phyloP scores from a whole-genome alignment of 495 filamentous ascomycete genomes.

The Aspergillus mulundensis region DNA sequence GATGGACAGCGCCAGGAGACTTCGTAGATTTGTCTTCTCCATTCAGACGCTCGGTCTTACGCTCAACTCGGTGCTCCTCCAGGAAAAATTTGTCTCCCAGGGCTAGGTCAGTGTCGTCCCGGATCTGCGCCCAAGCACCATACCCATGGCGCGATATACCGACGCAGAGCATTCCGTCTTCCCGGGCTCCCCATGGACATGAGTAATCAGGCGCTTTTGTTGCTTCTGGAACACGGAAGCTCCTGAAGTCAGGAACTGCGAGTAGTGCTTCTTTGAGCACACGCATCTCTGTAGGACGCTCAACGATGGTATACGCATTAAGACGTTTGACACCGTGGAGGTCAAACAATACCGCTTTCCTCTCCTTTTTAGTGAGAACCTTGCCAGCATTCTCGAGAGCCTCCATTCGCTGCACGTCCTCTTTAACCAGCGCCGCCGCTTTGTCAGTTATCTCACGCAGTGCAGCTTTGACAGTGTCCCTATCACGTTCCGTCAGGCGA shows the following conservation, averaged over 20 bases:
- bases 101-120: conserved; percentile 82
- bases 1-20: conserved; percentile 91
- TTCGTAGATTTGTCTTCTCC: conserved; percentile 72
- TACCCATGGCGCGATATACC: conserved; percentile 92
- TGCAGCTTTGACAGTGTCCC: conserved; percentile 65
- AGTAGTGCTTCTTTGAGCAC: conserved; percentile 70
- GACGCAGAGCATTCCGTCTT: conserved; percentile 95
- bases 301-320: conserved; percentile 90
- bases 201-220: conserved; percentile 82
- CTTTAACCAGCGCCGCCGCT: conserved; percentile 62
- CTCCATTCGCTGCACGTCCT: conserved; percentile 58
- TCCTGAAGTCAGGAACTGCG: conserved; percentile 59
- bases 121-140: conserved; percentile 87
- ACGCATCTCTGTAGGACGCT: conserved; percentile 82
- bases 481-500: conserved; percentile 73
- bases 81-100: conserved; percentile 93
- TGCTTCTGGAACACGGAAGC: conserved; percentile 86
- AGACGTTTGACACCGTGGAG: conserved; percentile 86
- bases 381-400: conserved; percentile 61
- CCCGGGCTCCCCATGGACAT: conserved; percentile 83
- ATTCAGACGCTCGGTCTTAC: conserved; percentile 85
- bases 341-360: conserved; percentile 92
- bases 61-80: conserved; percentile 95
- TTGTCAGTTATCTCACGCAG: conserved; percentile 70
- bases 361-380: conserved; percentile 90